Conservation (phyloP, 108 stramenopile species). For the Asterionellopsis glacialis region DNA sequence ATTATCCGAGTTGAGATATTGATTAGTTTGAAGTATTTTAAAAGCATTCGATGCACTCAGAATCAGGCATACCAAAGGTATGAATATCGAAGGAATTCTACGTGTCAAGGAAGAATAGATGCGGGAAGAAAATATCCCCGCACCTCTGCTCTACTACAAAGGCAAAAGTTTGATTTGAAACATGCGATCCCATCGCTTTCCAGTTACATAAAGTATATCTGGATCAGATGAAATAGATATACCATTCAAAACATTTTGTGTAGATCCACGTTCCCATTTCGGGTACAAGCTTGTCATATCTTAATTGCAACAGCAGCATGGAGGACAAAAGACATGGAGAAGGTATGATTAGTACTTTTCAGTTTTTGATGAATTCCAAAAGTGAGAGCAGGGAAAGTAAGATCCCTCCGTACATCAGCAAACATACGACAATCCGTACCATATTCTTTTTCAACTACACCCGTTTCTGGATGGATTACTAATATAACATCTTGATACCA, state of each 20-base stretch:
- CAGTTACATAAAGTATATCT: constrained; percentile 63
- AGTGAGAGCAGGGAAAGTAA: no score
- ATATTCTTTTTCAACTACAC: constrained; percentile 72
- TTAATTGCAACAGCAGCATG: no score
- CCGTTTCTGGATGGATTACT: constrained; percentile 69
- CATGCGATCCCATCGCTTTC: neutral
- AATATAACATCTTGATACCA: constrained; percentile 74
- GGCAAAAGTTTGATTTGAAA: neutral
- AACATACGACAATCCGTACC: constrained; percentile 38
- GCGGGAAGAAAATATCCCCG: no score
- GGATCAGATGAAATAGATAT: constrained; percentile 69
- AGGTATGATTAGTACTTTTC: neutral
- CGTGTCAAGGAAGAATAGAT: no score
- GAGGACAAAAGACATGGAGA: no score
- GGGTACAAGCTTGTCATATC: constrained; percentile 68
- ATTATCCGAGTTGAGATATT: no score
- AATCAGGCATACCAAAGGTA: no score
- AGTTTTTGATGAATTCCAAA: neutral
- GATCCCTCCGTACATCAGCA: no score
- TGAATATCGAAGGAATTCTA: no score
- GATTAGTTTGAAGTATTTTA: no score
- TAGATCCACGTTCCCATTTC: constrained; percentile 5
- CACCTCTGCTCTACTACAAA: constrained; percentile 8
- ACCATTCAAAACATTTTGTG: constrained; percentile 71
- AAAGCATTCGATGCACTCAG: no score